phyloP scores from a whole-genome alignment of 345 rosid genomes.

The Boechera divaricarpa region DNA sequence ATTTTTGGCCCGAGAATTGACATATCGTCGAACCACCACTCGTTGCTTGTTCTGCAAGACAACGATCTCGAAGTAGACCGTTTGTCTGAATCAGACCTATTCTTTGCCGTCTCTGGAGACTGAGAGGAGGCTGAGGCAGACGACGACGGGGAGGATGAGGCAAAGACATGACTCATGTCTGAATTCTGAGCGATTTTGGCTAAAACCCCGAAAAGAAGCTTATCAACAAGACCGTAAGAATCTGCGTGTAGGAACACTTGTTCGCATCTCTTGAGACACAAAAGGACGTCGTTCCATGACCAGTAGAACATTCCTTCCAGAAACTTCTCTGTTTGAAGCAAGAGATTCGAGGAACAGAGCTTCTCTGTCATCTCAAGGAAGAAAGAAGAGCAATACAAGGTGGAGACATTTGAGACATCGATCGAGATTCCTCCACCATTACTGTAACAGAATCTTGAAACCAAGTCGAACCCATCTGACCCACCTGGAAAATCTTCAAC shows the following conservation, averaged over 20 bases:
- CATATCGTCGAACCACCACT: constrained; percentile 85
- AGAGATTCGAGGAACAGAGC: constrained; percentile 55
- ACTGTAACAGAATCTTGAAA: constrained; percentile 71
- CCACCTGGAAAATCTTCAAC: constrained; percentile 71
- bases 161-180: constrained; percentile 45
- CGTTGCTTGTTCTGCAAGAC: constrained; percentile 48
- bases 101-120: constrained; percentile 54
- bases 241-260: constrained; percentile 60
- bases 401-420: constrained; percentile 57
- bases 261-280: constrained; percentile 64
- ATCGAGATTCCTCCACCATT: constrained; percentile 56
- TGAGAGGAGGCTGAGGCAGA: constrained; percentile 44
- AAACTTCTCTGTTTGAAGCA: constrained; percentile 60
- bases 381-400: constrained; percentile 63
- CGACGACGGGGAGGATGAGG: constrained; percentile 57
- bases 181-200: constrained; percentile 69
- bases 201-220: constrained; percentile 56
- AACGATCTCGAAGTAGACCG: constrained; percentile 51
- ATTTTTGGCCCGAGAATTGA: constrained; percentile 54
- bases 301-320: constrained; percentile 66
- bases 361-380: constrained; percentile 75
- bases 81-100: constrained; percentile 46
- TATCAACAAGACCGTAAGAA: constrained; percentile 58
- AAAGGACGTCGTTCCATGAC: constrained; percentile 65
- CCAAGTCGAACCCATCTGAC: constrained; percentile 66